These are phyloP conservation scores for Phytophthora europaea DNA, from an alignment of 352 stramenopile species.

Conservation along the genomic window DNA sequence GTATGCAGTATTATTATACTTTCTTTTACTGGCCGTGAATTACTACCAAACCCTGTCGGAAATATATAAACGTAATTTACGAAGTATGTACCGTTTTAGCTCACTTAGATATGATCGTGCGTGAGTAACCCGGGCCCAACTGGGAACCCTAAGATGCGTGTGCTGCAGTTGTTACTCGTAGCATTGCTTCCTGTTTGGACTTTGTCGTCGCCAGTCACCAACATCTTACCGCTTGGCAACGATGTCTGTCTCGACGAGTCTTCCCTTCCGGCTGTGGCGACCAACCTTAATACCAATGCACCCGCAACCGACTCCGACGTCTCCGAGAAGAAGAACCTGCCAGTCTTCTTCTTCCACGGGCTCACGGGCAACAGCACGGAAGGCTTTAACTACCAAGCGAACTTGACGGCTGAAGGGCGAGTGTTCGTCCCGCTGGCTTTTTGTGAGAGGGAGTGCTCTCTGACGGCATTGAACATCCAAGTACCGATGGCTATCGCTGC, in stretches of 20 bases:
- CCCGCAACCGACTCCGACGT: background rate
- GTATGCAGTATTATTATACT: too few species aligned
- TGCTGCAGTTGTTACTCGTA: constrained; percentile 5
- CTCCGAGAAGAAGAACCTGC: constrained; percentile 29
- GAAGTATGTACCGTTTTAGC: too few species aligned
- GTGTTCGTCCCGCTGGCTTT: constrained; percentile 50
- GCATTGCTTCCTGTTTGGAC: constrained; percentile 13
- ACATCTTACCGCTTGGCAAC: background rate
- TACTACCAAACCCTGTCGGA: too few species aligned
- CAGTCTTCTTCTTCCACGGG: constrained; percentile 67
- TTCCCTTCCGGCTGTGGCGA: constrained; percentile 13
- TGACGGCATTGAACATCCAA: constrained; percentile 39
- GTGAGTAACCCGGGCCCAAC: too few species aligned
- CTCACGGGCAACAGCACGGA: constrained; percentile 34
- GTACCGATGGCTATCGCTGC: constrained; percentile 49
- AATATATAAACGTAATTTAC: too few species aligned
- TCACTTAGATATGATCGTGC: too few species aligned
- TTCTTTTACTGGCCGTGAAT: too few species aligned
- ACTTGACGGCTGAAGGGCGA: constrained; percentile 42
- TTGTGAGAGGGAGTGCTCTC: constrained; percentile 47
- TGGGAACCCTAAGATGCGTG: constrained; percentile 20
- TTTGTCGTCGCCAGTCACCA: constrained; percentile 1
- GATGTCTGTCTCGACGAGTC: constrained; percentile 34
- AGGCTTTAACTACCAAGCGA: constrained; percentile 35
- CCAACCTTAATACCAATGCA: background rate